Evolutionary conservation across 768 basidiomycete genomes (phyloP), one percentile per base, ranked within the genome.

Genomic region (Neoboletus brunneissimus): DNA sequence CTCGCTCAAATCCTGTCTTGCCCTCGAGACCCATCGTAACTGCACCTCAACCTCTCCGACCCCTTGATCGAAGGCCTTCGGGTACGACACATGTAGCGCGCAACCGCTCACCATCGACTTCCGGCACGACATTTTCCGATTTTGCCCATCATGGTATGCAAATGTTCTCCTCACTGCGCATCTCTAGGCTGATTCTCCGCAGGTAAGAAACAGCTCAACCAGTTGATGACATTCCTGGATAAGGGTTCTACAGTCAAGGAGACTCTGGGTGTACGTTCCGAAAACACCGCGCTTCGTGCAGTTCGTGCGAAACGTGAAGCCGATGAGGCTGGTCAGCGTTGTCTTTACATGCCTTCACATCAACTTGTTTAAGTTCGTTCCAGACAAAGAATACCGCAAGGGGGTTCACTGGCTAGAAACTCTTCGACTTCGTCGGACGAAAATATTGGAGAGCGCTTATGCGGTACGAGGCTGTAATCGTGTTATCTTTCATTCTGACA

Each of bases 321-420:
- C 5, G 94, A 96, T 35, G 94, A 96, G 70, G 93, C 94, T 56
- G 90, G 92, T 89, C 55, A 59, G 79, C 68, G 18, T 22, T 31
- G 3, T 48, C n/a, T 41, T 18, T 47, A 16, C 5, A 12, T 34
- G 9, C 25, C 51, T 51, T 32, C 20, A 23, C 15, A 16, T 48
- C 49, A n/a, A 13, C 23, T 32, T 37, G 50, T 34, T 62, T 43
- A 62, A 43, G 49, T 42, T 32, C 9, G 1, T 40, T 54, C 43
- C 63, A 91, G 94, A 97, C 70, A 91, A 87, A 69, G 93, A 95
- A 56, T 97, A 97, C 66, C 79, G 94, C 27, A 89, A 88, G 61
- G 92, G 85, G 34, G 86, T 97, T 23, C 88, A 96, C 71, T 91
- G 91, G 87, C 75, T 94, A n/a, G 94, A 97, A 75, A 94, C 94